Conservation (phyloP, 306 rosid genomes). For the Oemleria cerasiformis region DNA sequence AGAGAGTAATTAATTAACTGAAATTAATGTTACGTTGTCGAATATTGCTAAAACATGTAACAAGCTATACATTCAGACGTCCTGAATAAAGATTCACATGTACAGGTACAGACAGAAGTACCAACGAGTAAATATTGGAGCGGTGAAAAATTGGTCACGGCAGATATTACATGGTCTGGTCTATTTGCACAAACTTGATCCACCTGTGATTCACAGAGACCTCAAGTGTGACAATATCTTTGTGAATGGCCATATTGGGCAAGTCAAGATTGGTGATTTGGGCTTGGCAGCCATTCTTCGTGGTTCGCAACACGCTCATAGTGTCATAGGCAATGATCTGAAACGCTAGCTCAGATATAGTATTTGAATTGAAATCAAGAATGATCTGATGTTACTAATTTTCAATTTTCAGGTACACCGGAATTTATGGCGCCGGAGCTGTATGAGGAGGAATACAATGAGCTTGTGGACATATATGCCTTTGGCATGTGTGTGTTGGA, state of each 20-base stretch:
- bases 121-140: constrained; percentile 48
- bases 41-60: neutral
- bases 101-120: constrained; percentile 64
- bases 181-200: constrained; percentile 63
- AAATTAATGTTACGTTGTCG: neutral
- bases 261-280: constrained; percentile 84
- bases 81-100: neutral
- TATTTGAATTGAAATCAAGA: neutral
- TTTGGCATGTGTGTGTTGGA: constrained; percentile 93
- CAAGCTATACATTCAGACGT: neutral
- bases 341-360: neutral
- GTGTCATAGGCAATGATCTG: constrained; percentile 65
- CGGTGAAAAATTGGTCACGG: constrained; percentile 74
- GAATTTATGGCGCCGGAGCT: constrained; percentile 98
- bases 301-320: constrained; percentile 68
- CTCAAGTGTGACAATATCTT: constrained; percentile 87
- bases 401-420: constrained; percentile 59
- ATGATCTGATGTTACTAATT: neutral
- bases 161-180: constrained; percentile 71
- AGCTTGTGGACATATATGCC: constrained; percentile 78
- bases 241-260: constrained; percentile 85
- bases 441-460: constrained; percentile 83
- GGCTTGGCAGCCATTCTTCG: constrained; percentile 83
- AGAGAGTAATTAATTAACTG: constrained; percentile 55
- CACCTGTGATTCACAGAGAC: constrained; percentile 88